Evolutionary conservation across 1,284 basidiomycete species (phyloP).

Genomic region (Cronartium quercuum): DNA sequence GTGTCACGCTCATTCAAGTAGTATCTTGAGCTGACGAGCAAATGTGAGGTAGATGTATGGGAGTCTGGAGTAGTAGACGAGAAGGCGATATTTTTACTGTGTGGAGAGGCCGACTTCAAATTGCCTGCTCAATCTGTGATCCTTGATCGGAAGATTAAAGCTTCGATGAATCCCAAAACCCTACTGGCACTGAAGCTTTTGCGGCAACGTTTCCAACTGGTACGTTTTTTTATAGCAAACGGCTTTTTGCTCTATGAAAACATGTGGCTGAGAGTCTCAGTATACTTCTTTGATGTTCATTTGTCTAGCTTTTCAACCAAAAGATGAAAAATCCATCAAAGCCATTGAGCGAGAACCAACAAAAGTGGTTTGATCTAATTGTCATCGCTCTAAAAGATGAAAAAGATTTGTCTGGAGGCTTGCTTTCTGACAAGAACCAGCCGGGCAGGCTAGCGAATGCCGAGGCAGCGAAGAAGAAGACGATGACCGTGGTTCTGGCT

Average conservation of each 20-base stretch:
- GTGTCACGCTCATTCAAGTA: neutral
- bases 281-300: neutral
- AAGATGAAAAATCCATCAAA: conserved; percentile 39
- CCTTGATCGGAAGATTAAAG: conserved; percentile 42
- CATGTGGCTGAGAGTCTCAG: neutral
- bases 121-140: conserved; percentile 45
- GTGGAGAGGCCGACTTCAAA: conserved; percentile 82
- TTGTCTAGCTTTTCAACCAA: conserved; percentile 22
- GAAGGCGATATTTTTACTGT: conserved; percentile 71
- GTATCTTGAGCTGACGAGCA: neutral
- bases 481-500: neutral
- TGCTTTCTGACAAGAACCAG: neutral
- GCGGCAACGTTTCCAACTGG: conserved; percentile 31
- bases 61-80: conserved; percentile 88
- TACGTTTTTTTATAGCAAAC: neutral
- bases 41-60: conserved; percentile 62
- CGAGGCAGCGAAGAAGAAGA: conserved; percentile 6
- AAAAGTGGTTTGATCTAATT: conserved; percentile 37
- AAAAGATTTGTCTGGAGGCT: conserved; percentile 4
- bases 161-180: conserved; percentile 31
- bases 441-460: neutral
- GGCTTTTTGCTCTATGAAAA: neutral
- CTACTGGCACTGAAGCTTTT: conserved; percentile 31
- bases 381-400: conserved; percentile 22
- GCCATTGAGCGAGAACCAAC: conserved; percentile 21